These are phyloP conservation scores for Bocquillonia castaneifolia DNA, from an alignment of 441 rosid species.

Conservation along the genomic window DNA sequence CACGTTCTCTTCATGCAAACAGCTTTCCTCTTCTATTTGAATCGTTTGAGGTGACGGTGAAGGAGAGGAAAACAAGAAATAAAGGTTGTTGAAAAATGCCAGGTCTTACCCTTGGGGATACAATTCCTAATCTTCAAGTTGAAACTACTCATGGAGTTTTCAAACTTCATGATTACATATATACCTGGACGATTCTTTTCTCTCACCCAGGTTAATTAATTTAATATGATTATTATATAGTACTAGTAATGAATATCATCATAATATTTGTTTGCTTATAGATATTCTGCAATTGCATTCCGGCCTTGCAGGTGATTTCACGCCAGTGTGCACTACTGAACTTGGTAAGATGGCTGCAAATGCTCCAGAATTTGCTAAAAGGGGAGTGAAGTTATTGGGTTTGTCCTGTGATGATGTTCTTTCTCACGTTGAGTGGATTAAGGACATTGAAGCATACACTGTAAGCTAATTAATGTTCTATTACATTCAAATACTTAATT, in stretches of 20 bases:
- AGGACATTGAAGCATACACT: slow-evolving; percentile 65
- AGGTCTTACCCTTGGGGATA: slow-evolving; percentile 69
- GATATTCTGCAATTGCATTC: background rate
- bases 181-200: slow-evolving; percentile 70
- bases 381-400: slow-evolving; percentile 71
- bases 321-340: slow-evolving; percentile 80
- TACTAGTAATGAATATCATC: too few relatives aligned
- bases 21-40: background rate
- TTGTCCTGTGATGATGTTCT: slow-evolving; percentile 65
- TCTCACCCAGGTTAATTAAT: slow-evolving; percentile 62
- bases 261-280: background rate
- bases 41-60: too few relatives aligned
- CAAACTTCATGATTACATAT: slow-evolving; percentile 63
- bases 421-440: slow-evolving; percentile 65
- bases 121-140: slow-evolving; percentile 39
- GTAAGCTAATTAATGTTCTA: too few relatives aligned
- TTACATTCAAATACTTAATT: too few relatives aligned
- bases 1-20: slow-evolving; percentile 48
- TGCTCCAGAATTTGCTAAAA: slow-evolving; percentile 43
- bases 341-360: slow-evolving; percentile 60
- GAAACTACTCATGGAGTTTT: slow-evolving; percentile 57
- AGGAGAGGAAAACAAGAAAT: too few relatives aligned
- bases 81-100: slow-evolving; percentile 51
- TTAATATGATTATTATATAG: background rate
- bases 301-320: slow-evolving; percentile 58